Percentiles rank a stretch among this genome's conserved stretches.
phyloP scores from a whole-genome alignment of 768 basidiomycete species.

The Amanita fuliginea region DNA sequence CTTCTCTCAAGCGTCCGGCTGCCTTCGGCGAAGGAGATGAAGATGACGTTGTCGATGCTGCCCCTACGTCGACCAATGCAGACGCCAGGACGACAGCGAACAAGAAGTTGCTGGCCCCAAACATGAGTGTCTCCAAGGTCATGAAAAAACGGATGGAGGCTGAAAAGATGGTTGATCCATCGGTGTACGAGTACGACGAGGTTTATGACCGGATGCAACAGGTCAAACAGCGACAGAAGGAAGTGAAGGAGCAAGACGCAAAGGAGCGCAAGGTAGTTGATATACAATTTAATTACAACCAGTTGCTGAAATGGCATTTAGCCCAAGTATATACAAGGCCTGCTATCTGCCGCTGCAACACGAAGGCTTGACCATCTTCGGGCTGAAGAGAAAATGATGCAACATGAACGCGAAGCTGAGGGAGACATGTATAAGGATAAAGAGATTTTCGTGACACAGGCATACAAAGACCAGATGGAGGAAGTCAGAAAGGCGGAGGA shows the following conservation, averaged over 20 bases:
- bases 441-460: slow-evolving; percentile 95
- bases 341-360: slow-evolving; percentile 76
- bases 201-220: slow-evolving; percentile 95
- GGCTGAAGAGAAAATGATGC: slow-evolving; percentile 98
- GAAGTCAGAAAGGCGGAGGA: slow-evolving; percentile 86
- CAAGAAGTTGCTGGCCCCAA: slow-evolving; percentile 47
- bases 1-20: slow-evolving; percentile 45
- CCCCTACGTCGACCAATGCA: slow-evolving; percentile 26
- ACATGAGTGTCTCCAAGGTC: slow-evolving; percentile 49
- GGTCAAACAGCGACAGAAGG: slow-evolving; percentile 64
- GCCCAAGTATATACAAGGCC: slow-evolving; percentile 88
- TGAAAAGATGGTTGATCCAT: slow-evolving; percentile 69
- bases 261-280: slow-evolving; percentile 61
- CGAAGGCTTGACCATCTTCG: slow-evolving; percentile 80
- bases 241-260: slow-evolving; percentile 63
- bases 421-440: slow-evolving; percentile 92
- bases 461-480: slow-evolving; percentile 94
- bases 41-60: slow-evolving; percentile 42
- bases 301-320: slow-evolving; percentile 16
- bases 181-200: slow-evolving; percentile 92
- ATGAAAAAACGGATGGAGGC: slow-evolving; percentile 65
- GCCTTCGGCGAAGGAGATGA: slow-evolving; percentile 58
- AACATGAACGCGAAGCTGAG: slow-evolving; percentile 83
- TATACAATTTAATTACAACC: not conserved
- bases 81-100: slow-evolving; percentile 33